A percentile compares a stretch with the other conserved stretches of the same genome.
phyloP scores from a whole-genome alignment of 1,284 basidiomycete genomes.

The Somion occarium region DNA sequence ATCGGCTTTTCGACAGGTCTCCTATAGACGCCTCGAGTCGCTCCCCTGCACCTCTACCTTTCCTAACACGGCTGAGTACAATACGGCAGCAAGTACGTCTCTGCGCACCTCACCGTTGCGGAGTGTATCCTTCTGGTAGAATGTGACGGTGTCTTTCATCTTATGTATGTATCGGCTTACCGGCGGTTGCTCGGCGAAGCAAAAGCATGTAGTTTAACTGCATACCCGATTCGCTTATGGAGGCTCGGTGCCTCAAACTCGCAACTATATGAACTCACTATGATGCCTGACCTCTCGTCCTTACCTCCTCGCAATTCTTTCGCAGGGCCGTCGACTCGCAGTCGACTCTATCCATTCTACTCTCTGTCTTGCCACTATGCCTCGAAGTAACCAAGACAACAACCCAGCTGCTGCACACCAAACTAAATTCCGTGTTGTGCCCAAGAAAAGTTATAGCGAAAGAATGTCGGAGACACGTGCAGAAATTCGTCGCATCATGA shows the following conservation, averaged over 20 bases:
- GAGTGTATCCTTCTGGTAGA: not conserved
- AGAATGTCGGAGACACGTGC: conserved; percentile 27
- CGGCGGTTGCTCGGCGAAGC: conserved; percentile 9
- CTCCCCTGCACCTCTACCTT: not conserved
- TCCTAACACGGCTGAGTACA: not conserved
- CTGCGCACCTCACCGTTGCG: not conserved
- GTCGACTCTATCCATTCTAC: too few species aligned
- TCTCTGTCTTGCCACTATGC: conserved; percentile 4
- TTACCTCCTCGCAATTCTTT: not conserved
- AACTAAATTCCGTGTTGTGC: conserved; percentile 25
- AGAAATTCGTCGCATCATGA: conserved; percentile 25
- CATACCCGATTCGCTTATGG: conserved; percentile 1
- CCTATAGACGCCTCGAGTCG: not conserved
- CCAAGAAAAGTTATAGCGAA: conserved; percentile 24
- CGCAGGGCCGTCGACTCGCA: not conserved
- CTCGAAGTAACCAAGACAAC: conserved; percentile 8
- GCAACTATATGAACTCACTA: conserved; percentile 6
- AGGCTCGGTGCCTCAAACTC: conserved; percentile 4
- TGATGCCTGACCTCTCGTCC: not conserved
- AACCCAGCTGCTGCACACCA: conserved; percentile 17
- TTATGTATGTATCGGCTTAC: conserved; percentile 4
- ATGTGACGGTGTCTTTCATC: conserved; percentile 7
- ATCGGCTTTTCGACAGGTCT: not conserved
- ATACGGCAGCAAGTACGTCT: not conserved
- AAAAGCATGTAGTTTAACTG: conserved; percentile 3